Evolutionary conservation across 1,139 yeast species (phyloP), one percentile per base, ranked within the genome.

Genomic region (Tardiomyces blankii): DNA sequence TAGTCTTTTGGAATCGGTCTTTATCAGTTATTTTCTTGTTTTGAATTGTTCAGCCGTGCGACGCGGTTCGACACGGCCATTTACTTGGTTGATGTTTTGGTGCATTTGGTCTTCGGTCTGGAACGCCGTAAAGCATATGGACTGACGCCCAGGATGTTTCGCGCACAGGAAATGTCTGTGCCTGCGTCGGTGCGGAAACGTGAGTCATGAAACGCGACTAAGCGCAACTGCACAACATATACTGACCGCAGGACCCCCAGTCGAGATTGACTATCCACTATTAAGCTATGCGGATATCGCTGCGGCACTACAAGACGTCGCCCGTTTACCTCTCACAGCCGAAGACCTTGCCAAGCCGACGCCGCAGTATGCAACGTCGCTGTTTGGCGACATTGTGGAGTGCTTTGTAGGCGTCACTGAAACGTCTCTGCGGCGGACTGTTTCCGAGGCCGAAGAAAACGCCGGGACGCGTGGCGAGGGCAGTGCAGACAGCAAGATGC

Each of bases 331-430:
- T 12, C 16, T 76, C 13, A 82, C 80, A 0, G 72, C 76, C 18
- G 88, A 80, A 53, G 87, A 81, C 33, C 71, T 86, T 2, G 57
- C 69, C 21, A 78, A 73, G 52, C 96, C 96, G 7, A 75, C 85
- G 1, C 69, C 80, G 14, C 75, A 74, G 41, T 83, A 77, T 55
- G 74, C 83, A 49, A 74, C 73, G 46, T 67, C 76, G 18, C 63
- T 86, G 38, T 78, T 81, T 49, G 85, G 82, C 53, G 89, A 82
- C 58, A 76, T 86, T 18, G 68, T 85, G 49, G 91, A 82, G 49
- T 72, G 77, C 18, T 85, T 82, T 55, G 69, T 81, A 59, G 86
- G 83, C 12, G 67, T 81, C 1, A 73, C 82, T 1, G 70, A 74
- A 2, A 74, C 70, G 38, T 61, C 66, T 25, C 56, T 77, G 25